Percentiles rank a stretch among this genome's conserved stretches.
Conservation (phyloP, 371 early-diverging fungal genomes). For the Paramicrosporidium saccamoebae region DNA sequence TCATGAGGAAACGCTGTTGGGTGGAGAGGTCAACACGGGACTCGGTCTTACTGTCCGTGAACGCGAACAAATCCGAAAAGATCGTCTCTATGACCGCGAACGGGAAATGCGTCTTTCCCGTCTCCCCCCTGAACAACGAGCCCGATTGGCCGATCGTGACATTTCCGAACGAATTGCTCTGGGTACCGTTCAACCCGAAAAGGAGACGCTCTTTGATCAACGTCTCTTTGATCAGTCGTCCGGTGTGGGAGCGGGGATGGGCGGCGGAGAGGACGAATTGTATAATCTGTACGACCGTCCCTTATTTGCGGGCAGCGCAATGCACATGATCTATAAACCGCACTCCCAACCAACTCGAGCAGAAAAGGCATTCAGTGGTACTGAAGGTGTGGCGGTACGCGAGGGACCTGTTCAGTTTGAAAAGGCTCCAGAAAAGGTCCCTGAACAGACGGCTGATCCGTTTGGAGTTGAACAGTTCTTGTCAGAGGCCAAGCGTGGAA, state of each 20-base stretch:
- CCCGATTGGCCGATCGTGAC: constrained; percentile 46
- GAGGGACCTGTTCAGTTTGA: constrained; percentile 79
- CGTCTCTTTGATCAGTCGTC: constrained; percentile 66
- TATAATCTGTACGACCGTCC: constrained; percentile 66
- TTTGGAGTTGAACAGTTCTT: constrained; percentile 26
- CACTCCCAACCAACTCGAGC: constrained; percentile 24
- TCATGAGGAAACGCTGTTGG: neutral
- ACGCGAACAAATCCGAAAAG: constrained; percentile 56
- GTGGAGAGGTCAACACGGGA: constrained; percentile 5
- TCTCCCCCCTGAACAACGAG: constrained; percentile 59
- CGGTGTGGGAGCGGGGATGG: constrained; percentile 53
- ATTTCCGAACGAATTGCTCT: constrained; percentile 90
- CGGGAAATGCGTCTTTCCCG: constrained; percentile 52
- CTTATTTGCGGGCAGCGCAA: constrained; percentile 25
- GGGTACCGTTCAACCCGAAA: constrained; percentile 63
- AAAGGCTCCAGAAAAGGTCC: constrained; percentile 12
- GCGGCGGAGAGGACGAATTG: constrained; percentile 49
- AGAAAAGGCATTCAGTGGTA: constrained; percentile 26
- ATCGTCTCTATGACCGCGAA: constrained; percentile 45
- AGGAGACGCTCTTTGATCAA: constrained; percentile 67
- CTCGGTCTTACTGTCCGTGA: constrained; percentile 21
- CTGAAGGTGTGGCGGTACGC: constrained; percentile 6
- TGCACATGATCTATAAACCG: constrained; percentile 34
- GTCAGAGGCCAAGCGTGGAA: constrained; percentile 10
- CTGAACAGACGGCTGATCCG: constrained; percentile 10